A percentile compares a stretch with the other conserved stretches of the same genome.
Evolutionary conservation across 1,284 basidiomycete species (phyloP).

Genomic region (Irpex sp.): DNA sequence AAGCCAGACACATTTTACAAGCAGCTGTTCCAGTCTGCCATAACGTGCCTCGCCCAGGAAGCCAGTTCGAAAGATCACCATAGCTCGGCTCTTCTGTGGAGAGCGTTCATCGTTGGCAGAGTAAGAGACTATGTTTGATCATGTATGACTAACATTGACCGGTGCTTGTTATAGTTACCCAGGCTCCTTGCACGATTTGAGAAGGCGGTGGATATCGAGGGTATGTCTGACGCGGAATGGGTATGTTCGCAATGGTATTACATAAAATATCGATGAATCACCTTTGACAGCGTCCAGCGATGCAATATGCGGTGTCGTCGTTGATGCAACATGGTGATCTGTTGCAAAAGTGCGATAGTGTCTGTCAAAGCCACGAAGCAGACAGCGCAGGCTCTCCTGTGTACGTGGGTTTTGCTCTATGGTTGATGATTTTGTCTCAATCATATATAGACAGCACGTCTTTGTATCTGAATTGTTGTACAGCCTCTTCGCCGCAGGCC

Average conservation of each 20-base stretch:
- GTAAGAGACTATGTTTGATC: constrained; percentile 34
- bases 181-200: constrained; percentile 51
- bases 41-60: constrained; percentile 58
- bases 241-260: constrained; percentile 32
- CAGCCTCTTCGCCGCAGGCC: constrained; percentile 46
- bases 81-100: constrained; percentile 50
- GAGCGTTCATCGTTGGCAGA: constrained; percentile 66
- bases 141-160: background rate
- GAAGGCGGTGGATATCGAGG: constrained; percentile 49
- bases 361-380: constrained; percentile 1
- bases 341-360: constrained; percentile 30
- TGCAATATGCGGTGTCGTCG: constrained; percentile 50
- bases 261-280: background rate
- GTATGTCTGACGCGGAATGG: constrained; percentile 49
- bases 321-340: constrained; percentile 49
- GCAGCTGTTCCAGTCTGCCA: constrained; percentile 58
- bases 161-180: constrained; percentile 47
- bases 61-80: constrained; percentile 27
- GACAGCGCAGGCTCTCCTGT: background rate
- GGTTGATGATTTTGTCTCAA: background rate
- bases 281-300: constrained; percentile 45
- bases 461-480: constrained; percentile 58
- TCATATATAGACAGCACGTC: constrained; percentile 34
- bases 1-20: constrained; percentile 64
- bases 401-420: background rate